phyloP scores from a whole-genome alignment of 768 basidiomycete genomes.

The Mycena galericulata region DNA sequence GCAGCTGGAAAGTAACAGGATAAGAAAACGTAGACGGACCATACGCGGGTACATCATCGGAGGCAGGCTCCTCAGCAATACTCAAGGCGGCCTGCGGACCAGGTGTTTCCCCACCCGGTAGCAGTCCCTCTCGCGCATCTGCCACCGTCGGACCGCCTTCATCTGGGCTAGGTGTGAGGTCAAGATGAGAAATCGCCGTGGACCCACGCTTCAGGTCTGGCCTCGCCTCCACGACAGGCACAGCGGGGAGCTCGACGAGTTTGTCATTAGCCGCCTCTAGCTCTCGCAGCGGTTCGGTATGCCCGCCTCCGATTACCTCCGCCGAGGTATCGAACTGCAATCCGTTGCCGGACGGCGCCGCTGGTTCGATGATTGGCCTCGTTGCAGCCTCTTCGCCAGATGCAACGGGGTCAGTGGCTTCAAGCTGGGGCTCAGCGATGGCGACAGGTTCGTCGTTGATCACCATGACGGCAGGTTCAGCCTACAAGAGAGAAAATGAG shows the following conservation, averaged over 20 bases:
- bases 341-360: constrained; percentile 23
- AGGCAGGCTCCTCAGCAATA: constrained; percentile 11
- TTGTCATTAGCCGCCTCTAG: constrained; percentile 23
- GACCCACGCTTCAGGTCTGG: constrained; percentile 24
- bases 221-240: constrained; percentile 36
- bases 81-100: constrained; percentile 35
- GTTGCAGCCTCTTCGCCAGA: too few species aligned
- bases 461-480: constrained; percentile 17
- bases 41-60: constrained; percentile 17
- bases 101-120: constrained; percentile 34
- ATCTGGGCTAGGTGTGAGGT: constrained; percentile 23
- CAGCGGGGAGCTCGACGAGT: constrained; percentile 27
- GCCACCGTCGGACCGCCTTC: not conserved
- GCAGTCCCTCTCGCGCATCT: constrained; percentile 21
- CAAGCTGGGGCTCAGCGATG: not conserved
- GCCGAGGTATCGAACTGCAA: constrained; percentile 24
- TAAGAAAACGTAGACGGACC: constrained; percentile 12
- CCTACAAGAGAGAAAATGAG: not conserved
- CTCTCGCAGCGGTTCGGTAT: constrained; percentile 31
- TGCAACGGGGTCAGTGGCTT: constrained; percentile 5
- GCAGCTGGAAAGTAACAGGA: not conserved
- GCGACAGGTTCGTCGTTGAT: constrained; percentile 22
- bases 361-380: constrained; percentile 18
- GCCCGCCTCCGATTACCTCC: constrained; percentile 31
- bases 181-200: constrained; percentile 31